Base-by-base conservation (phyloP, 768 basidiomycete species). In the Phylloporus arenicola region DNA sequence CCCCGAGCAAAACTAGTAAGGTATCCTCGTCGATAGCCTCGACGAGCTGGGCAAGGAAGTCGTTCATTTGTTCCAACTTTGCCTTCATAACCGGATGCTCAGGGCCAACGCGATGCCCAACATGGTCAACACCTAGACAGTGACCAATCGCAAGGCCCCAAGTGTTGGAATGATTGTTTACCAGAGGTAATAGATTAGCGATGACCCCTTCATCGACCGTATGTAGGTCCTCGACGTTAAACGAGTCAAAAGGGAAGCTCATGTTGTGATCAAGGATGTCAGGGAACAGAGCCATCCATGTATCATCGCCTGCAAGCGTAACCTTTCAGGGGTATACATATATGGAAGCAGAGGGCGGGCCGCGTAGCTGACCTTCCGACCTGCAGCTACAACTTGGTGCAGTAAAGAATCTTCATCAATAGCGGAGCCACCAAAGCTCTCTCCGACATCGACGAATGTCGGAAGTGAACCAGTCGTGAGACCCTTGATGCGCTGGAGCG, bases 181-280 rank as follows among this genome's bases (percentile, higher is more conserved):
- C 75, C 19, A 93, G 76, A 0, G 92, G 91, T 57, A 94, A 83
- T 5, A 98, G 73, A 59, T 97, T 84, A 11, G 72, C 60, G 33
- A 88, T 85, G 49, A 98, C 93, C 8, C 95, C 95, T 45, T 86
- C 75, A 60, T 99, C 96, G 42, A 98, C 96, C 0, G 91, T 86
- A 61, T 99, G 93, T 3, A 99, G 76, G 64, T 98, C 96, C 67
- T 98, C 96, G 52, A 99, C 96, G 67, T 98, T 93, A 77, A 99
- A 98, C 0, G 93, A 96, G 68, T 96, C 94, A 64, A 83, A 98
- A 0, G 94, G 86, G 62, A 82, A 86, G 1, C 86, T 76, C 75
- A 88, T 82, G 60, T 88, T 83, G 13, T 72, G 66, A 25, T 78
- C 73, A 57, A 97, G 92, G 5, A 81, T 71, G 46, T 78, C 71